Evolutionary conservation across 371 early-diverging fungal genomes (phyloP).

Genomic region (Dichotomocladium elegans): DNA sequence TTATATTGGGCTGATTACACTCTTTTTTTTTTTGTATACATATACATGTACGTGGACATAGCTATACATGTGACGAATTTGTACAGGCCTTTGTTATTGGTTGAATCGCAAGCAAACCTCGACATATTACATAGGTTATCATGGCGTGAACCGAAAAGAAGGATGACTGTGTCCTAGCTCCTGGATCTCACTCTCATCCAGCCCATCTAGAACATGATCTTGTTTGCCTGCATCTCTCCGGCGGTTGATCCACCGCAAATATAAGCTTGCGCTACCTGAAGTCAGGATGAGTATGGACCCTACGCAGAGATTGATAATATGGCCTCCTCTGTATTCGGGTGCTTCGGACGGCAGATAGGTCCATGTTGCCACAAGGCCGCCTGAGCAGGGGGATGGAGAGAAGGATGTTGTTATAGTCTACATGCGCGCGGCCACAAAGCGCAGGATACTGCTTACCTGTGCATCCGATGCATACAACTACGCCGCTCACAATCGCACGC

Average conservation of each 20-base stretch:
- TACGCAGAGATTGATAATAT: slow-evolving; percentile 17
- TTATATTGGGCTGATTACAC: too few species aligned
- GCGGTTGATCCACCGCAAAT: slow-evolving; percentile 11
- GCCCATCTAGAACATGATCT: slow-evolving; percentile 14
- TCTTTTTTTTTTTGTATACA: too few species aligned
- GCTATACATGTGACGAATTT: too few species aligned
- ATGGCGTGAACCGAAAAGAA: slow-evolving; percentile 21
- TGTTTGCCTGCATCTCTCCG: slow-evolving; percentile 15
- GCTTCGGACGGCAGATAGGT: slow-evolving; percentile 21
- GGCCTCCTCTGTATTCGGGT: slow-evolving; percentile 15
- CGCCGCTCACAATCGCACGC: slow-evolving; percentile 18
- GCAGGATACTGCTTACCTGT: too few species aligned
- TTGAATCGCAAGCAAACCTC: too few species aligned
- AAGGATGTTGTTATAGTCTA: too few species aligned
- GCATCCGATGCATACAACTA: slow-evolving; percentile 12
- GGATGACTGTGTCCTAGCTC: slow-evolving; percentile 26
- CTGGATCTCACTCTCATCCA: slow-evolving; percentile 13
- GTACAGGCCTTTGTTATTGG: too few species aligned
- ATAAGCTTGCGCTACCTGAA: slow-evolving; percentile 3
- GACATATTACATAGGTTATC: too few species aligned
- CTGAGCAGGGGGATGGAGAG: too few species aligned
- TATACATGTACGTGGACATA: too few species aligned
- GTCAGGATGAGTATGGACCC: slow-evolving; percentile 10
- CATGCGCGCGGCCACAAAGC: too few species aligned
- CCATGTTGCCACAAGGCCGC: slow-evolving; percentile 22